Percentiles rank a stretch among this genome's conserved stretches.
Conservation (phyloP, 2,329 filamentous ascomycete genomes). For the Aspergillus ustus region DNA sequence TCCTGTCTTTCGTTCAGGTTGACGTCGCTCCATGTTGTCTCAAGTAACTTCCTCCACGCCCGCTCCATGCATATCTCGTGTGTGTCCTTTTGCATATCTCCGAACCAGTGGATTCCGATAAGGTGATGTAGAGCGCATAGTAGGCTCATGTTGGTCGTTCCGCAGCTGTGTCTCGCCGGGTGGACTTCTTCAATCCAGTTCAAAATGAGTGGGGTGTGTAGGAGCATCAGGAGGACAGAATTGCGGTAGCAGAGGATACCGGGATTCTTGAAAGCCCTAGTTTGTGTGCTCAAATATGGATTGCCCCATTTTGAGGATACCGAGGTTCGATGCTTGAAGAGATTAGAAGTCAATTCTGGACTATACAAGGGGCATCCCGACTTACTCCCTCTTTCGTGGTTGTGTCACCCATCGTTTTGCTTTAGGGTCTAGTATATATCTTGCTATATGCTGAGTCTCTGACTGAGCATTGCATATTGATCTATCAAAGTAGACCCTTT, state of each 20-base stretch:
- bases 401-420: background rate
- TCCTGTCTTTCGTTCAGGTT: slow-evolving; percentile 22
- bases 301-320: background rate
- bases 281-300: background rate
- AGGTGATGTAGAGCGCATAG: slow-evolving; percentile 25
- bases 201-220: slow-evolving; percentile 32
- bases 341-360: background rate
- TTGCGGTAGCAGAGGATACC: slow-evolving; percentile 36
- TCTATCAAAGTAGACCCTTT: background rate
- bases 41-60: slow-evolving; percentile 14
- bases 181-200: slow-evolving; percentile 28
- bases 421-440: background rate
- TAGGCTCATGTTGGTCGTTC: slow-evolving; percentile 3
- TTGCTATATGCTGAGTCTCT: background rate
- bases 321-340: background rate
- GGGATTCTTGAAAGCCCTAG: slow-evolving; percentile 17
- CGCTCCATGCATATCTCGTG: slow-evolving; percentile 3
- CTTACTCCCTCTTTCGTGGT: slow-evolving; percentile 2
- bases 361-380: background rate
- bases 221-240: slow-evolving; percentile 26
- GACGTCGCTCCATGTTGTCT: slow-evolving; percentile 1
- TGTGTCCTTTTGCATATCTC: background rate
- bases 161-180: background rate
- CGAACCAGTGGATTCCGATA: slow-evolving; percentile 26
- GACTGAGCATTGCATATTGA: background rate